phyloP scores from a whole-genome alignment of 192 early-diverging fungal genomes.

The Ambispora gerdemannii region DNA sequence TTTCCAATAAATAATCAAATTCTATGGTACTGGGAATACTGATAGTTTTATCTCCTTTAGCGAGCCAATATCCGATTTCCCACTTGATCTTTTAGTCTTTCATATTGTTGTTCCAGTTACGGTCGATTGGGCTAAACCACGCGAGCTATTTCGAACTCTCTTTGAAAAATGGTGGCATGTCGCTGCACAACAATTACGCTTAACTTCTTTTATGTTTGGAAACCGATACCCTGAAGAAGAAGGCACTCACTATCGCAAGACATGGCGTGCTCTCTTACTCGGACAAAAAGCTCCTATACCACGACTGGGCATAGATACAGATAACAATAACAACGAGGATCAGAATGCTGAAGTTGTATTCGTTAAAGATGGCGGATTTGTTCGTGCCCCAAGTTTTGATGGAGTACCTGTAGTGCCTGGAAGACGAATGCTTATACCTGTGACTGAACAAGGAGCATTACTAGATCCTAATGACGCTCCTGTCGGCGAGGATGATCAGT shows the following conservation, averaged over 20 bases:
- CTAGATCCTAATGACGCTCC: slow-evolving; percentile 57
- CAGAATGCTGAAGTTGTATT: slow-evolving; percentile 52
- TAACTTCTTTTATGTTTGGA: slow-evolving; percentile 85
- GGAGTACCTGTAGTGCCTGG: slow-evolving; percentile 77
- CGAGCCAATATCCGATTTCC: slow-evolving; percentile 71
- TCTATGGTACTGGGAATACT: not conserved
- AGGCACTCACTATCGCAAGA: slow-evolving; percentile 52
- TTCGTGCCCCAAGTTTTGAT: slow-evolving; percentile 85
- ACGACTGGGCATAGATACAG: slow-evolving; percentile 45
- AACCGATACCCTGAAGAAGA: slow-evolving; percentile 69
- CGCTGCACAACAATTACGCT: slow-evolving; percentile 58
- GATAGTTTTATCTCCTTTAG: slow-evolving; percentile 33
- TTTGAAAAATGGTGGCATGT: slow-evolving; percentile 73
- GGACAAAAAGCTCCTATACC: slow-evolving; percentile 52
- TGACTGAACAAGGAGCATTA: slow-evolving; percentile 56
- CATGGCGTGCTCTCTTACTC: slow-evolving; percentile 54
- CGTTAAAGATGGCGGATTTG: slow-evolving; percentile 58
- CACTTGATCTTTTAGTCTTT: slow-evolving; percentile 70
- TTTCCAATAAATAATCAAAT: not conserved
- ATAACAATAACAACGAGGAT: slow-evolving; percentile 45
- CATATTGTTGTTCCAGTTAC: slow-evolving; percentile 72
- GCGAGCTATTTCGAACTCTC: slow-evolving; percentile 50
- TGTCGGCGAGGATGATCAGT: slow-evolving; percentile 59
- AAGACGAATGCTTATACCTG: slow-evolving; percentile 76
- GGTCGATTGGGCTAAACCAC: slow-evolving; percentile 58